Evolutionary conservation across 768 basidiomycete genomes (phyloP), one percentile per base, ranked within the genome.

Genomic region (Lactarius evosmus): DNA sequence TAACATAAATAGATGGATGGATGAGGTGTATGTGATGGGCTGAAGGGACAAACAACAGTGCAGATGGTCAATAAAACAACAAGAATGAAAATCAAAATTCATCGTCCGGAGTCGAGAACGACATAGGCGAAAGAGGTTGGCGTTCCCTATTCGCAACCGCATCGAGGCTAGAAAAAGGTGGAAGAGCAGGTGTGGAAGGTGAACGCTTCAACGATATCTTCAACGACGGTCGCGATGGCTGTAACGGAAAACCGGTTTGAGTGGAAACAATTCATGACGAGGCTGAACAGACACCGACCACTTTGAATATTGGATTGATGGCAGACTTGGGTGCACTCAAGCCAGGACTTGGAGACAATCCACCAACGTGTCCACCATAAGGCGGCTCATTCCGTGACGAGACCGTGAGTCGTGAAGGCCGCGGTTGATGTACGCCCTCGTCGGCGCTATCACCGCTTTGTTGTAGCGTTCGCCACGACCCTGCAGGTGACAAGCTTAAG

Each of bases 251-350:
- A 17, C 38, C 65, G 61, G 33, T 17, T 46, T 63, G 44, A 46
- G 32, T 36, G 19, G 2, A n/a, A 56, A 22, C 9, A 11, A 3
- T 12, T 27, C 1, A 44, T 17, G n/a, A 46, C 16, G 9, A 22
- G 16, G 19, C 36, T 29, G 11, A 57, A 52, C 7, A 34, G 41
- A 61, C 22, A 85, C 91, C 80, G 77, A 93, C 91, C 79, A 93
- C 91, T 83, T 90, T 88, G 80, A 93, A 93, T 73, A 93, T 92
- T 32, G 91, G 89, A 74, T 93, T 91, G 71, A 92, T 89, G 36
- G 80, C 82, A 52, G 86, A 83, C 72, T 86, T 87, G 40, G 89
- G 80, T 17, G 82, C 83, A 58, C 49, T 63, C 58, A 81, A 75
- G 53, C 80, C 80, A 38, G 87, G 82, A 68, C 83, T 85, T 56